phyloP scores from a whole-genome alignment of 2,329 filamentous ascomycete genomes.

The Fusarium sp. region DNA sequence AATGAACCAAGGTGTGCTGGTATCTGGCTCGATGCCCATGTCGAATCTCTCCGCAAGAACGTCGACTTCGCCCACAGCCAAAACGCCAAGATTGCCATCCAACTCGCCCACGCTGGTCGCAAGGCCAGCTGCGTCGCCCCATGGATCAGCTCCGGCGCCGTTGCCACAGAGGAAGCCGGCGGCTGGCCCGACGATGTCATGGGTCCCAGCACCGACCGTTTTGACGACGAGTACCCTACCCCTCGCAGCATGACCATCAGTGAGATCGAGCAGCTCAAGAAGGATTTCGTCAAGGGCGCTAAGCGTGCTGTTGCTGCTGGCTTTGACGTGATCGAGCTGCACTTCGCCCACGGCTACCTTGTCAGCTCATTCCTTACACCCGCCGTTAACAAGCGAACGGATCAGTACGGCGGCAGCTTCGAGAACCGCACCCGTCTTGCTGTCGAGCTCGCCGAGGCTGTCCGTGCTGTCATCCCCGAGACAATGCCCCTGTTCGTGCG shows the following conservation, averaged over 20 bases:
- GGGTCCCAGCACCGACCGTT: constrained; percentile 63
- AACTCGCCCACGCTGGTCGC: constrained; percentile 77
- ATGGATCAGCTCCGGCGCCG: constrained; percentile 62
- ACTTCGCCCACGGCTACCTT: constrained; percentile 84
- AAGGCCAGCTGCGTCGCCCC: constrained; percentile 66
- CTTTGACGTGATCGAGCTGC: constrained; percentile 78
- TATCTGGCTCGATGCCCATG: constrained; percentile 79
- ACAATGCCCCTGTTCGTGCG: constrained; percentile 79
- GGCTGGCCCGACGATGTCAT: constrained; percentile 68
- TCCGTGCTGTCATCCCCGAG: constrained; percentile 72
- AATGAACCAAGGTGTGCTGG: constrained; percentile 61
- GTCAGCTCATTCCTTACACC: constrained; percentile 78
- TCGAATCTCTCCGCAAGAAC: constrained; percentile 68
- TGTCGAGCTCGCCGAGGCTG: constrained; percentile 74
- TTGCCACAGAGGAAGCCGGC: constrained; percentile 61
- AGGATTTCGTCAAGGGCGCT: constrained; percentile 67
- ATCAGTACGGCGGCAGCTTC: constrained; percentile 75
- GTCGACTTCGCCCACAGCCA: constrained; percentile 78
- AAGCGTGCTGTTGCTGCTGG: constrained; percentile 72
- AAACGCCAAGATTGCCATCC: constrained; percentile 74
- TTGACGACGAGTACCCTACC: constrained; percentile 67
- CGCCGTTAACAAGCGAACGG: constrained; percentile 75
- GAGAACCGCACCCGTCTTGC: constrained; percentile 78
- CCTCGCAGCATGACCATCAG: constrained; percentile 74
- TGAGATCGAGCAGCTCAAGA: constrained; percentile 75